Percentiles rank a stretch among this genome's conserved stretches.
Evolutionary conservation across 2,329 filamentous ascomycete species (phyloP).

Genomic region (Paecilomyces formosus): DNA sequence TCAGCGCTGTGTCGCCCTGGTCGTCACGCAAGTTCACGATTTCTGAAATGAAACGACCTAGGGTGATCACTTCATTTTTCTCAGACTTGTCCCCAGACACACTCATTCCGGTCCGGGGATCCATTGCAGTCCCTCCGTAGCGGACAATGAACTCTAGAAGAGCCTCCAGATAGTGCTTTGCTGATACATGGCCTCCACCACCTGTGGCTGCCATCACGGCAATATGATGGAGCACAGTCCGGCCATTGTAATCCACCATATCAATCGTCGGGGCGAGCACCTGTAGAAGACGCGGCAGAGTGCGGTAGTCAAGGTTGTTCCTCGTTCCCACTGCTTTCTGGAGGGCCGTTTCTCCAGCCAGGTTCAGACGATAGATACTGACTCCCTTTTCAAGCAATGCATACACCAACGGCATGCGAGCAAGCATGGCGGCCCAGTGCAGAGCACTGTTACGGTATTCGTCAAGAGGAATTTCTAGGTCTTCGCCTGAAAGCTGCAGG

Average conservation of each 20-base stretch:
- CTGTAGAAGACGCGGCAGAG: slow-evolving; percentile 84
- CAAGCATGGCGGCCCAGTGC: slow-evolving; percentile 93
- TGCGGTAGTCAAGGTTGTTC: slow-evolving; percentile 86
- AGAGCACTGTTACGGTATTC: slow-evolving; percentile 76
- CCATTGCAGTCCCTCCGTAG: slow-evolving; percentile 61
- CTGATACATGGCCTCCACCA: slow-evolving; percentile 73
- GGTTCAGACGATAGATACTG: slow-evolving; percentile 80
- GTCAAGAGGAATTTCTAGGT: slow-evolving; percentile 90
- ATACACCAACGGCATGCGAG: slow-evolving; percentile 72
- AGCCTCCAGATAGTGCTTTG: slow-evolving; percentile 92
- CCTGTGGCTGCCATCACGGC: slow-evolving; percentile 94
- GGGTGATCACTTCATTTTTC: slow-evolving; percentile 61
- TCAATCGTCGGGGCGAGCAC: slow-evolving; percentile 86
- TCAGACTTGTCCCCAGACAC: slow-evolving; percentile 16
- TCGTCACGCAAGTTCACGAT: slow-evolving; percentile 95
- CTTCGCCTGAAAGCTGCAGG: slow-evolving; percentile 63
- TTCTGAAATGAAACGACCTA: slow-evolving; percentile 91
- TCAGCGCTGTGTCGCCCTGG: slow-evolving; percentile 88
- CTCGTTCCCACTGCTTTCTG: slow-evolving; percentile 90
- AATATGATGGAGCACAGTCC: slow-evolving; percentile 93
- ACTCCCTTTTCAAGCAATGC: slow-evolving; percentile 77
- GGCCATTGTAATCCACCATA: slow-evolving; percentile 76
- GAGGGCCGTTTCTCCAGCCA: slow-evolving; percentile 80
- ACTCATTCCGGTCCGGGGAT: slow-evolving; percentile 32
- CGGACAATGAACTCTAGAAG: slow-evolving; percentile 90